Evolutionary conservation across 164 flowering plant species (phyloP).

Genomic region (Stephania cephalantha): DNA sequence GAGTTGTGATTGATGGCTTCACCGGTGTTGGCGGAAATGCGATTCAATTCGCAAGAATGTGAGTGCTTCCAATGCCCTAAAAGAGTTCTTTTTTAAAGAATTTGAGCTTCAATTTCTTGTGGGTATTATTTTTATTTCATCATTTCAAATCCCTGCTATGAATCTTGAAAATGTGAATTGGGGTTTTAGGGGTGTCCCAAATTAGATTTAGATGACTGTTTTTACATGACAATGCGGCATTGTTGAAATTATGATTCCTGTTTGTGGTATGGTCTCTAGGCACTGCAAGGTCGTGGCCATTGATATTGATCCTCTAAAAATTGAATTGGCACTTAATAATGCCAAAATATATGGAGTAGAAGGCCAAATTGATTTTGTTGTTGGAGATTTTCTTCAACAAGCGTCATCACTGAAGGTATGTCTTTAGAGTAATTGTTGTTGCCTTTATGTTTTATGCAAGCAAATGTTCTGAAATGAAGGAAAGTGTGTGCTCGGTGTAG

Average conservation of each 20-base stretch:
- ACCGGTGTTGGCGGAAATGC: too few relatives aligned
- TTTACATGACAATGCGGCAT: too few relatives aligned
- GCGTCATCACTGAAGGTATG: slow-evolving; percentile 54
- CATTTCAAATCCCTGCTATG: too few relatives aligned
- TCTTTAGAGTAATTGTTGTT: background rate
- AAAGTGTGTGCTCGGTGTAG: background rate
- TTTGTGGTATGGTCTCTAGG: slow-evolving; percentile 20
- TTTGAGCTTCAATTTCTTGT: too few relatives aligned
- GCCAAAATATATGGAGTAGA: slow-evolving; percentile 59
- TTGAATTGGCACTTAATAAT: slow-evolving; percentile 39
- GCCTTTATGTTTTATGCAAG: background rate
- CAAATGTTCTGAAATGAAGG: background rate
- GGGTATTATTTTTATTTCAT: too few relatives aligned
- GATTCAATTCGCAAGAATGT: too few relatives aligned
- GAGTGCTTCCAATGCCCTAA: too few relatives aligned
- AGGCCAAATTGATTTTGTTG: slow-evolving; percentile 45
- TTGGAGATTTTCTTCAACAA: slow-evolving; percentile 59
- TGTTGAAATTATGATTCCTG: background rate
- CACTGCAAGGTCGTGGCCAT: slow-evolving; percentile 39
- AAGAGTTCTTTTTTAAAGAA: too few relatives aligned
- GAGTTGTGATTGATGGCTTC: too few relatives aligned
- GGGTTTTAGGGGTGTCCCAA: too few relatives aligned
- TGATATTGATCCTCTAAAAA: slow-evolving; percentile 46
- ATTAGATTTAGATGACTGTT: too few relatives aligned
- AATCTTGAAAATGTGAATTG: too few relatives aligned